Conservation (phyloP, 768 basidiomycete genomes). For the Macrolepiota albuminosa region DNA sequence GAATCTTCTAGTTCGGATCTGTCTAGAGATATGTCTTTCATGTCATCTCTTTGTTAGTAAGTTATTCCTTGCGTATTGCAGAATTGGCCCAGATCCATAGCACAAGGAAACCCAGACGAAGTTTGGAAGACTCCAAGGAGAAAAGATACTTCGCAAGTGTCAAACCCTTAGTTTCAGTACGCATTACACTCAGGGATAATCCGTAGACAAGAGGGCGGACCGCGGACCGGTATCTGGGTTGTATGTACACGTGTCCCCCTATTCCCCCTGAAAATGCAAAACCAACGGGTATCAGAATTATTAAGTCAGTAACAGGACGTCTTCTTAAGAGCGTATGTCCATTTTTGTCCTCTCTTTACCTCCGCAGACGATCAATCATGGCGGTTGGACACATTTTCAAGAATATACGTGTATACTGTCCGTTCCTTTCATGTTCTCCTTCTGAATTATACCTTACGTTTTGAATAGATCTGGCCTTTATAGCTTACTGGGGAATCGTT, state of each 20-base stretch:
- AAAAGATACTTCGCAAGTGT: background rate
- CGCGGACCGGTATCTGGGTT: background rate
- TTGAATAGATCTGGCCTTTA: constrained; percentile 59
- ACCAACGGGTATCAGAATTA: background rate
- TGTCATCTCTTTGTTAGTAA: background rate
- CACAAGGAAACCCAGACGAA: background rate
- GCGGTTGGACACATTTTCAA: constrained; percentile 25
- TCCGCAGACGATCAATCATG: background rate
- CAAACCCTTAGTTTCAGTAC: background rate
- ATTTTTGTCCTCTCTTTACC: background rate
- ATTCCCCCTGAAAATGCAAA: background rate
- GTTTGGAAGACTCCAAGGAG: background rate
- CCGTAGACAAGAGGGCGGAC: background rate
- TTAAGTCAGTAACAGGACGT: background rate
- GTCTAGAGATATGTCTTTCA: background rate
- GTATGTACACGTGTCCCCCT: background rate
- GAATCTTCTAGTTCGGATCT: background rate
- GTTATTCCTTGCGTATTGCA: background rate
- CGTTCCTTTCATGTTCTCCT: constrained; percentile 15
- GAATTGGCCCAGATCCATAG: background rate
- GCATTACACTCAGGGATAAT: background rate
- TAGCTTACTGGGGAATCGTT: constrained; percentile 77
- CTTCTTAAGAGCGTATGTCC: constrained; percentile 1
- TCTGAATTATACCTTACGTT: background rate
- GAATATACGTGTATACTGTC: constrained; percentile 68